Percentiles rank a stretch among this genome's conserved stretches.
phyloP scores from a whole-genome alignment of 345 rosid species.

The Pistacia vera region DNA sequence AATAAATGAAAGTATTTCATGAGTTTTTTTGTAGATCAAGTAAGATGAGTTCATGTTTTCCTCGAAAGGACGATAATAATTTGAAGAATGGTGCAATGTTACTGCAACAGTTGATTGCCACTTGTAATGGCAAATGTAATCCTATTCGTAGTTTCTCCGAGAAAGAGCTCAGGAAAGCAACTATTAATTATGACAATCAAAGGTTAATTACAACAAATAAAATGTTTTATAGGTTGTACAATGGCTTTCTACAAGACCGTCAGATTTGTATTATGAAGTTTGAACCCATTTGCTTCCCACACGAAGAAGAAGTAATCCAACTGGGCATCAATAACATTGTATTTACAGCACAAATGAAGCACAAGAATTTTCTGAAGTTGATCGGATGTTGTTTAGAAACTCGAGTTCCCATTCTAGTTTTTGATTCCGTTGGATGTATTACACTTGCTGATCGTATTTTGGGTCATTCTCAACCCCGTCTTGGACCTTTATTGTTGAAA shows the following conservation, averaged over 20 bases:
- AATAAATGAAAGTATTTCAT: no score
- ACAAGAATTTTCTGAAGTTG: conserved; percentile 19
- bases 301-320: no score
- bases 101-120: neutral
- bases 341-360: conserved; percentile 8
- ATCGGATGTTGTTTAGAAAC: conserved; percentile 31
- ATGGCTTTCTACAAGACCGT: no score
- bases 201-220: neutral
- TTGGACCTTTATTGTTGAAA: no score
- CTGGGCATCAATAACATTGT: no score
- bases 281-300: no score
- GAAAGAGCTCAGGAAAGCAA: conserved; percentile 19
- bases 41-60: no score
- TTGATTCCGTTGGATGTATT: neutral
- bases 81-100: neutral
- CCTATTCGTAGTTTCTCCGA: neutral
- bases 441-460: no score
- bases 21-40: no score
- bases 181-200: neutral
- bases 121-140: neutral
- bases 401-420: conserved; percentile 1
- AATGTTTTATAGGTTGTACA: neutral
- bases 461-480: no score
- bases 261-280: no score
- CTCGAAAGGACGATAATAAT: no score